A percentile compares a stretch with the other conserved stretches of the same genome.
These are phyloP conservation scores for Neofusicoccum laricinum DNA, from an alignment of 2,329 filamentous ascomycete genomes.

Conservation along the genomic window DNA sequence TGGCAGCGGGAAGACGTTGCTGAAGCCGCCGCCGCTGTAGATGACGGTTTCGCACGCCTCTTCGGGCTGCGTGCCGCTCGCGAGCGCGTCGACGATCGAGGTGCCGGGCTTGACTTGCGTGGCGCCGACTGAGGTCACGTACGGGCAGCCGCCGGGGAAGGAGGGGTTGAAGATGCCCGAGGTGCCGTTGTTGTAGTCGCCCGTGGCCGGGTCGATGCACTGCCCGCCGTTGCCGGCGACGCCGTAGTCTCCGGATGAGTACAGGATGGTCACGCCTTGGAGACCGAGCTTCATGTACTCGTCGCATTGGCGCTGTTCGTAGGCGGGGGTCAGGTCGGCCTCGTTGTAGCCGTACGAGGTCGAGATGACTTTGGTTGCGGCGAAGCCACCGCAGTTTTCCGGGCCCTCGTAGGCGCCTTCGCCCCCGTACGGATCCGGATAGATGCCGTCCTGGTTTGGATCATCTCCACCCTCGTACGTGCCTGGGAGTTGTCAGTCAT, in stretches of 20 bases:
- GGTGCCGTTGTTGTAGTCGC: not conserved
- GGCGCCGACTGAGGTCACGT: conserved; percentile 28
- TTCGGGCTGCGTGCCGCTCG: not conserved
- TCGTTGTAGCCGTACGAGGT: conserved; percentile 58
- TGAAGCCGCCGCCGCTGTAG: conserved; percentile 1
- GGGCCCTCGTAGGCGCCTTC: conserved; percentile 47
- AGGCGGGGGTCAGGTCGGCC: conserved; percentile 50
- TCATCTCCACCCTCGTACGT: conserved; percentile 19
- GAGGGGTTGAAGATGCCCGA: conserved; percentile 24
- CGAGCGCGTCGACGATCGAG: not conserved
- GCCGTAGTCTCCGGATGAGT: conserved; percentile 49
- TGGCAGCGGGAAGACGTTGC: not conserved
- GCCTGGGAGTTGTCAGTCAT: not conserved
- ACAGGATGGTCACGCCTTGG: conserved; percentile 48
- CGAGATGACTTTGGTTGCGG: conserved; percentile 50
- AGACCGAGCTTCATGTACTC: conserved; percentile 41
- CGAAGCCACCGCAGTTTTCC: conserved; percentile 42
- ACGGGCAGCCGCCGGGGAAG: conserved; percentile 28
- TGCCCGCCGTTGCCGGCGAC: conserved; percentile 27
- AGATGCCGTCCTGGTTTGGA: conserved; percentile 48
- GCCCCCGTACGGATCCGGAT: conserved; percentile 45
- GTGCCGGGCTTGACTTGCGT: conserved; percentile 13
- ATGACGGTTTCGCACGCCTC: not conserved
- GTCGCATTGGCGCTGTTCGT: conserved; percentile 42
- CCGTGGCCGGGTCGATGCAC: not conserved